Base-by-base conservation (phyloP, 2,329 filamentous ascomycete species). In the Sporothrix schenckii region DNA sequence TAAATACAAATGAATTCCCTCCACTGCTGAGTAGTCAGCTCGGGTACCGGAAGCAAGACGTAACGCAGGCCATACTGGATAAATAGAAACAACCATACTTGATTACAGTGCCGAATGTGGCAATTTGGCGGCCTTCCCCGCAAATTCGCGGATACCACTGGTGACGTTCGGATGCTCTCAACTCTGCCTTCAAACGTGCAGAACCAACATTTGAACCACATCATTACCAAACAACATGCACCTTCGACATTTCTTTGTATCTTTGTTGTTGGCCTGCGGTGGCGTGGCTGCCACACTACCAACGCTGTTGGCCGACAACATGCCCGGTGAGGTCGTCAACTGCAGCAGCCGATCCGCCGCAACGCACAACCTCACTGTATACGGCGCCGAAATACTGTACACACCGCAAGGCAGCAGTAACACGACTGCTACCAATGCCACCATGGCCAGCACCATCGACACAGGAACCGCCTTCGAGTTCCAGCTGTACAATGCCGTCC, bases 401-500 rank as follows among this genome's bases (percentile, higher is more conserved):
- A 70, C 65, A 7, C 58, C 58, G 58, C 4, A n/a, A 21, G 19
- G 49, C 14, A 21, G n/a, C 49, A 52, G 16, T 52, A 3, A 5
- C 16, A 14, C 53, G 53, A 16, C 41, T 30, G 39, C 44, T 2
- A 14, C 11, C 41, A 44, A 34, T 4, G 5, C 11, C 30, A 68
- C 27, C 50, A 24, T 2, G 14, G 41, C 16, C 16, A 21, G 2
- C 16, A 21, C 5, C 16, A 27, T 34, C 7, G 66, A 56, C 52
- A 66, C 34, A 0, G 41, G 69, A 14, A 74, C 70, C 27, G 67
- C 70, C 0, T 67, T 72, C 14, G 63, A 69, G 16, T 74, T 74
- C 24, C 73, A 74, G 50, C 68, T 74, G 24, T 71, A 65, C 65
- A 73, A 74, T n/a, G 50, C 56, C 2, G 58, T 71, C 39, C 65